Conservation (phyloP, 208 protist species). For the Acanthamoeba healyi region DNA sequence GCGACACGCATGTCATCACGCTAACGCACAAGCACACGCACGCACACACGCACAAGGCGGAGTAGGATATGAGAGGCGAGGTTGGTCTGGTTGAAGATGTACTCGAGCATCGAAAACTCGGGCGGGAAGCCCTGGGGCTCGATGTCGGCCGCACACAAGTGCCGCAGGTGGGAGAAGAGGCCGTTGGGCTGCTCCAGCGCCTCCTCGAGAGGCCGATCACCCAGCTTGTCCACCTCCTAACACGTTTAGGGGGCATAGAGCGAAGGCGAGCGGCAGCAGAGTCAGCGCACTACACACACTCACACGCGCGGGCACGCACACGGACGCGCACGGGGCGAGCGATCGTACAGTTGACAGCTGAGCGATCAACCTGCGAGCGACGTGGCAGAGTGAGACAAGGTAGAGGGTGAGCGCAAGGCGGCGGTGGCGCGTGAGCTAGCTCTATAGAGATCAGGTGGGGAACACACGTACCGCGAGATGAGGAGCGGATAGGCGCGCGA, state of each 20-base stretch:
- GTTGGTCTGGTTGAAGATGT: constrained; percentile 45
- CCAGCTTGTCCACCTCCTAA: background rate
- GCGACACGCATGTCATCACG: no score
- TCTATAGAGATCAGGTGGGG: no score
- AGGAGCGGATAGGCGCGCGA: constrained; percentile 48
- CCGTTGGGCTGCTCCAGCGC: background rate
- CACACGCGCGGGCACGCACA: background rate
- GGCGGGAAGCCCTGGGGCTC: background rate
- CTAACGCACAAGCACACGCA: no score
- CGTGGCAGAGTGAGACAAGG: background rate
- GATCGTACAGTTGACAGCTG: background rate
- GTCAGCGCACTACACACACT: background rate
- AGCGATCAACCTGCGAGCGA: background rate
- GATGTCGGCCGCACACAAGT: constrained; percentile 35
- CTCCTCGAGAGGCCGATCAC: constrained; percentile 11
- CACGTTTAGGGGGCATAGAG: no score
- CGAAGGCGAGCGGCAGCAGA: no score
- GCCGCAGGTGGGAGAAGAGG: constrained; percentile 12
- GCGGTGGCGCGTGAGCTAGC: no score
- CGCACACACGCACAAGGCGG: background rate
- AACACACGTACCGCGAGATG: background rate
- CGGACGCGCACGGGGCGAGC: no score
- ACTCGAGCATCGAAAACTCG: constrained; percentile 17
- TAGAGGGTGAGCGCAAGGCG: background rate
- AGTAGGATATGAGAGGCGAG: constrained; percentile 38